Evolutionary conservation across 140 eudicot genomes (phyloP), one percentile per base, ranked within the genome.

Genomic region (Ambrosia hybrid): DNA sequence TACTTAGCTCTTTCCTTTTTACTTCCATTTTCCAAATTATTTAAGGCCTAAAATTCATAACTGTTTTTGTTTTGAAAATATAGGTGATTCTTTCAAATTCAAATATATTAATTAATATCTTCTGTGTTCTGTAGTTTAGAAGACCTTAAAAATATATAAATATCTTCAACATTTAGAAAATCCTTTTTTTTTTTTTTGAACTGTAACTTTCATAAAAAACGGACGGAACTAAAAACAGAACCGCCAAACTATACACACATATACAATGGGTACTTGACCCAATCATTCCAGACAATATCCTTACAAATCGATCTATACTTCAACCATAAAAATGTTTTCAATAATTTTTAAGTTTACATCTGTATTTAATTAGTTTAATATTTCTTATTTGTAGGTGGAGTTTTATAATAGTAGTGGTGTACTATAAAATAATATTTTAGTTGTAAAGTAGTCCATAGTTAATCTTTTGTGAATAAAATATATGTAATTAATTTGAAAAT

Each of bases 391-490:
- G 4, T 30, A 43, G 3, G 52, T 36, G 53, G 48, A 8, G 36
- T 14, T 55, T 60, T 60, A 65, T 38, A 5, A 52, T 65, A 62
- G 6, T 21, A 12, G 70, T 37, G 79, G 79, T 16, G 43, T 74
- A 39, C 33, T 64, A 53, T 7, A 65, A 21, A 26, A 39, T 39
- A 39, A 60, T 60, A 58, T 46, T 41, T 72, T 72, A 45, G 3
- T 41, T 38, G 66, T 3, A 53, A 41, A 58, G 57, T 38, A 52
- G 71, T 76, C 65, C 65, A 76, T 14, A 60, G 36, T 36, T 11
- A 5, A 41, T 8, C 9, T 43, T 34, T 51, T 60, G 65, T 33
- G 61, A 9, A 63, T 78, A 63, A 51, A 77, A 30, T 62, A 71
- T 71, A 39, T 34, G 43, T 53, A 71, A 53, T 53, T 53, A 71